phyloP scores from a whole-genome alignment of 345 rosid species.

The Carallia pectinifolia region DNA sequence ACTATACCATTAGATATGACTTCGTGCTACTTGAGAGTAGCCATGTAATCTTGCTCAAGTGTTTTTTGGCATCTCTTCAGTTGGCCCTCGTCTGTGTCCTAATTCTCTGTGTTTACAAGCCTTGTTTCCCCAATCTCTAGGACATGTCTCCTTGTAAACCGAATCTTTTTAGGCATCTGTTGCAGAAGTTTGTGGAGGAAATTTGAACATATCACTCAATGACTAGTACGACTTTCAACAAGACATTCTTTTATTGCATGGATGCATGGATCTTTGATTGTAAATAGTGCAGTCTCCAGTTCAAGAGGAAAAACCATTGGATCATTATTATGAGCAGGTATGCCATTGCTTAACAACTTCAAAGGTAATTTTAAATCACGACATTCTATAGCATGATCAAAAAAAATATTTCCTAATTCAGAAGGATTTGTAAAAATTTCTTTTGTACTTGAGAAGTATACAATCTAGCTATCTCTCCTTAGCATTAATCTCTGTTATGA shows the following conservation, averaged over 20 bases:
- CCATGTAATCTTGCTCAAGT: no score
- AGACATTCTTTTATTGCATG: background rate
- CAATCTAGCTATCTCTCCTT: no score
- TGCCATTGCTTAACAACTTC: background rate
- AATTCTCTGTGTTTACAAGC: background rate
- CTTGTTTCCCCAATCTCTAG: background rate
- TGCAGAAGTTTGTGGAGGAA: conserved; percentile 73
- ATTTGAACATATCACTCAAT: conserved; percentile 35
- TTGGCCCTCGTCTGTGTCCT: background rate
- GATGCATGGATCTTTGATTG: background rate
- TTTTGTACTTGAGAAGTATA: no score
- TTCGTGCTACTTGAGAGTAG: no score
- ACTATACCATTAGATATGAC: no score
- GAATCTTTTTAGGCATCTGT: conserved; percentile 47
- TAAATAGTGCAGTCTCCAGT: background rate
- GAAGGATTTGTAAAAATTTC: no score
- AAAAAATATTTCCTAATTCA: no score
- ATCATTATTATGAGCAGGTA: background rate
- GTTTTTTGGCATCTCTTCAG: no score
- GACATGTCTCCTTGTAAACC: conserved; percentile 12
- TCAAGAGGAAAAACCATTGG: background rate
- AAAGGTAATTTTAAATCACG: conserved; percentile 2
- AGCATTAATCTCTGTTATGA: no score
- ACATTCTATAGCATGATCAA: background rate
- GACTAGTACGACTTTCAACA: conserved; percentile 4